Evolutionary conservation across 495 filamentous ascomycete genomes (phyloP).

Genomic region (Neurospora sp.): DNA sequence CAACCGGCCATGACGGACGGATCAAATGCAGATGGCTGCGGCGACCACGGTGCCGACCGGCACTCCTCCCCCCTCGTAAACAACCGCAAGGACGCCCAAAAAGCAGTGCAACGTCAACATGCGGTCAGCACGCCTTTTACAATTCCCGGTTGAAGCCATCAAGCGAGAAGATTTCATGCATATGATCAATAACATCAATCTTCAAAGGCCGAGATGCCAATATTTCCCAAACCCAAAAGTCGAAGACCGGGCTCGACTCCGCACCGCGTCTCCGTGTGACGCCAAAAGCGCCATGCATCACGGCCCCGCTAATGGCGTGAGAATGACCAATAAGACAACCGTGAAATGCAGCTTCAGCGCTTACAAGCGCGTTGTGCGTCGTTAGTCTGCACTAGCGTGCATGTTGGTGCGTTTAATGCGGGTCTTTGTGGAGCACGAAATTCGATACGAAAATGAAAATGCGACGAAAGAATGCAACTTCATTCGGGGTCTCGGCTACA

Average conservation of each 20-base stretch:
- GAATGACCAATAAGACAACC: slow-evolving; percentile 10
- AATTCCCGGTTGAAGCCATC: background rate
- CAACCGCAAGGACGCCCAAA: background rate
- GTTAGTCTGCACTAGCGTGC: no score
- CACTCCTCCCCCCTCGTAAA: background rate
- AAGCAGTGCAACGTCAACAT: background rate
- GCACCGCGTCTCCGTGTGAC: background rate
- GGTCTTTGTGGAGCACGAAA: no score
- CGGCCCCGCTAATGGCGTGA: slow-evolving; percentile 13
- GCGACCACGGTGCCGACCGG: background rate
- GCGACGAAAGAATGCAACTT: no score
- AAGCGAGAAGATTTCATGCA: background rate
- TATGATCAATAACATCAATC: background rate
- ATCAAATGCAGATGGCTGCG: background rate
- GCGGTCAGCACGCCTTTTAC: background rate
- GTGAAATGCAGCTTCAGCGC: slow-evolving; percentile 10
- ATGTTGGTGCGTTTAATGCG: no score
- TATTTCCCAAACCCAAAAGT: no score
- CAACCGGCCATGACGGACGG: background rate
- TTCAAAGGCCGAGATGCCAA: background rate
- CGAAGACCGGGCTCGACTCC: background rate
- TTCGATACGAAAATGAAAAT: background rate
- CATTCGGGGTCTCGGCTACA: no score
- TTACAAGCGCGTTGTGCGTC: slow-evolving; percentile 27
- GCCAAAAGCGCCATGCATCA: background rate